Percentiles rank a stretch among this genome's conserved stretches.
Conservation (phyloP, 305 asterid species). For the Rubia tinctorum region DNA sequence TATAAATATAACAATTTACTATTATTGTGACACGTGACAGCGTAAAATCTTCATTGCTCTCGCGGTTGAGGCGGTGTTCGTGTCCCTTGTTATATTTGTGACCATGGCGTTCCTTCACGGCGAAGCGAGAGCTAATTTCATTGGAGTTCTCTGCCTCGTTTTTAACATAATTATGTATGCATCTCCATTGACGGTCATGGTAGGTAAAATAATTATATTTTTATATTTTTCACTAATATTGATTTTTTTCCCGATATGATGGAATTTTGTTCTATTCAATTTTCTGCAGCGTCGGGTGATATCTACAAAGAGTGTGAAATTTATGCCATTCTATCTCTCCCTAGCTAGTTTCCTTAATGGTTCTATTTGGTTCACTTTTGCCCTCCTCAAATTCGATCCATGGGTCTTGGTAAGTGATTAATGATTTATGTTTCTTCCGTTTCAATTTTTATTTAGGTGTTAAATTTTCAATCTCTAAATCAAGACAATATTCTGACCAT, state of each 20-base stretch:
- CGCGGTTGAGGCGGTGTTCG: conserved; percentile 26
- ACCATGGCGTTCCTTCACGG: conserved; percentile 46
- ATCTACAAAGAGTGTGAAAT: conserved; percentile 73
- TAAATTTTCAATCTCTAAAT: not conserved
- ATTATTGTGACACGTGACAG: conserved; percentile 25
- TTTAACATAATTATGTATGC: conserved; percentile 61
- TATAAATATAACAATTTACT: not conserved
- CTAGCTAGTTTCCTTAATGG: conserved; percentile 63
- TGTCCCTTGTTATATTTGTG: conserved; percentile 19
- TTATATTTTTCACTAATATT: too few species aligned
- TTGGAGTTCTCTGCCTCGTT: conserved; percentile 50
- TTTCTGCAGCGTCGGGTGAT: conserved; percentile 50
- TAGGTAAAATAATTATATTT: conserved; percentile 22
- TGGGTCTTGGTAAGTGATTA: conserved; percentile 43
- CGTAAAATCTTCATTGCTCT: conserved; percentile 38
- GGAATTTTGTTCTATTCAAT: too few species aligned
- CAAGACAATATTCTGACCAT: not conserved
- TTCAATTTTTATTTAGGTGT: too few species aligned
- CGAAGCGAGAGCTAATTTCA: conserved; percentile 39
- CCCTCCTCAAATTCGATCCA: conserved; percentile 56
- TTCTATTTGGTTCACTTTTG: conserved; percentile 53
- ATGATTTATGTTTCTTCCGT: not conserved
- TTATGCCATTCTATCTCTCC: conserved; percentile 68
- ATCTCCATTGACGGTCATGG: conserved; percentile 78
- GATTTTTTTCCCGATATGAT: too few species aligned